Conservation (phyloP, 2,329 filamentous ascomycete species). For the Talaromyces sp. region DNA sequence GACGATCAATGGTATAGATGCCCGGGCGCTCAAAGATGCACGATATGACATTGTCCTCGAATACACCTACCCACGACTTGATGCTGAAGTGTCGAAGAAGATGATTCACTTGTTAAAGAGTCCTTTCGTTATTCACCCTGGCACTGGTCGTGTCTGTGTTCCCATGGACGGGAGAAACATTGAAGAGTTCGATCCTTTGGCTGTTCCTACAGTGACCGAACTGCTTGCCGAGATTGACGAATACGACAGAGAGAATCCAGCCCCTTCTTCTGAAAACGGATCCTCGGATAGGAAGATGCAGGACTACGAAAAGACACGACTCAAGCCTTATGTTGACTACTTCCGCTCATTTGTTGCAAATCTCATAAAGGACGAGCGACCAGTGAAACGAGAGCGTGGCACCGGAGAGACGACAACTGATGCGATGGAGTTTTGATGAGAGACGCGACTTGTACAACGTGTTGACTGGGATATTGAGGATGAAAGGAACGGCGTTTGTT, state of each 20-base stretch:
- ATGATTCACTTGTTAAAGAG: slow-evolving; percentile 96
- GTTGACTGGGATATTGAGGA: not conserved
- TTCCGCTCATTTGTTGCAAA: slow-evolving; percentile 77
- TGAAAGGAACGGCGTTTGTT: slow-evolving; percentile 4
- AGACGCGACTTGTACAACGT: not conserved
- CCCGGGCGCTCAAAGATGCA: slow-evolving; percentile 71
- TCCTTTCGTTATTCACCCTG: slow-evolving; percentile 93
- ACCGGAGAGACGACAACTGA: slow-evolving; percentile 41
- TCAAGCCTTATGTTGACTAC: slow-evolving; percentile 88
- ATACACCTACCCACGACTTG: slow-evolving; percentile 94
- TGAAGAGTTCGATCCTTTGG: slow-evolving; percentile 80
- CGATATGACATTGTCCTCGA: slow-evolving; percentile 96
- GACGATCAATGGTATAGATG: slow-evolving; percentile 68
- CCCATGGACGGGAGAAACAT: slow-evolving; percentile 75
- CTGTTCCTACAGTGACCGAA: slow-evolving; percentile 82
- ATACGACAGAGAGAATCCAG: slow-evolving; percentile 55
- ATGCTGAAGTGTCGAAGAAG: slow-evolving; percentile 96
- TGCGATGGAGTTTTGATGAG: slow-evolving; percentile 60
- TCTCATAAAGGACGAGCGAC: slow-evolving; percentile 70
- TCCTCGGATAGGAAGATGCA: slow-evolving; percentile 51
- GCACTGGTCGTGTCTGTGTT: slow-evolving; percentile 90
- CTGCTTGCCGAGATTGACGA: slow-evolving; percentile 81
- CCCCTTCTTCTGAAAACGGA: slow-evolving; percentile 38
- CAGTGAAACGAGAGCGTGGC: slow-evolving; percentile 48
- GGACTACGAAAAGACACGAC: slow-evolving; percentile 95